Evolutionary conservation across 192 early-diverging fungal genomes (phyloP), one percentile per base, ranked within the genome.

Genomic region (Umbelopsis ramanniana): DNA sequence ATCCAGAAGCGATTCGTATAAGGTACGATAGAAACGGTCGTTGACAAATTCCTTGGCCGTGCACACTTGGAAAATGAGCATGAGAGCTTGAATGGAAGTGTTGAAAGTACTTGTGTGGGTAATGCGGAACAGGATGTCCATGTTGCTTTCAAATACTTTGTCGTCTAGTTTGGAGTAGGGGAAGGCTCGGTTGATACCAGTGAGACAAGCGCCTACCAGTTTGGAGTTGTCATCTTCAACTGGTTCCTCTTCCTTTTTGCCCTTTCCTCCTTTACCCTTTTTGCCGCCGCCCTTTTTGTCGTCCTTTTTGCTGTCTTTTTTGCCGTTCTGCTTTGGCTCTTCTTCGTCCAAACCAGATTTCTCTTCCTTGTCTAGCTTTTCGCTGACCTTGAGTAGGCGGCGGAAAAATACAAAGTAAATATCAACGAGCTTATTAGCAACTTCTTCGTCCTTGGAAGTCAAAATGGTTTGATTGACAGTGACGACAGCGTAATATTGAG

Each of bases 161-260:
- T 95, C 92, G 6, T 93, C 91, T 26, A 97, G 82, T 73, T 94
- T 89, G 26, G 94, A 83, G 71, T 90, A 99, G 33, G 95, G 95
- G 79, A 97, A 93, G 6, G 95, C 93, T 55, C 97, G 95, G 76
- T 98, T 97, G 33, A 99, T 88, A 68, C 97, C 97, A 0, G 96
- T 97, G 53, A 99, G 80, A 24, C 98, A 83, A 4, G 93, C 96
- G 17, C 92, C 91, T 81, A 98, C 84, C 83, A 97, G 93, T 76
- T 96, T 97, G 43, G 91, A 85, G 69, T 93, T 81, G 4, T 85
- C 76, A 68, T 93, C 91, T 46, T 90, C 86, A 29, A 75, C 73
- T 4, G 82, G 86, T 40, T 79, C 83, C 9, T 74, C 82, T 3
- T 76, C 79, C 12, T 29, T 35, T 37, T 80, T 82, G 71, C 77